phyloP scores from a whole-genome alignment of 192 early-diverging fungal genomes.

The Coemansia javaensis region DNA sequence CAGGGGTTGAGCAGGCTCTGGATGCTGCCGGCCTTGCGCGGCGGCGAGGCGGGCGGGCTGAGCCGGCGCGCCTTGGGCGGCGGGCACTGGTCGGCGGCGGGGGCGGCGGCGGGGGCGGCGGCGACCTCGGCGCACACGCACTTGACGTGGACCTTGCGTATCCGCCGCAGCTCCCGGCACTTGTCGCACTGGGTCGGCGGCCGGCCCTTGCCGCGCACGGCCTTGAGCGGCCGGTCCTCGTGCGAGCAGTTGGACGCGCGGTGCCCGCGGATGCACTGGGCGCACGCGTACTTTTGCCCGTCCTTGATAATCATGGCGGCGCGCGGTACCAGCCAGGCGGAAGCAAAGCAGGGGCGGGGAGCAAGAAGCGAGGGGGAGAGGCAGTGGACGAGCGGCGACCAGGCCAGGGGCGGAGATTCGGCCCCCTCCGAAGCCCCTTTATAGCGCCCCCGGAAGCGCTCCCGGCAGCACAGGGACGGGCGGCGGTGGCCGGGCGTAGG shows the following conservation, averaged over 20 bases:
- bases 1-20: slow-evolving; percentile 50
- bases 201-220: slow-evolving; percentile 64
- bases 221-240: slow-evolving; percentile 54
- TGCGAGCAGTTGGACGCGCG: slow-evolving; percentile 46
- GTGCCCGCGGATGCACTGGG: slow-evolving; percentile 49
- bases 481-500: too few species aligned
- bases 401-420: too few species aligned
- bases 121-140: slow-evolving; percentile 58
- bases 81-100: neutral
- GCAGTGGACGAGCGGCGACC: too few species aligned
- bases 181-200: slow-evolving; percentile 67
- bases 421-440: too few species aligned
- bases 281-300: slow-evolving; percentile 45
- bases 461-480: too few species aligned
- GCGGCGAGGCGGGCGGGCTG: neutral
- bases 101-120: neutral
- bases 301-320: slow-evolving; percentile 34
- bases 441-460: too few species aligned
- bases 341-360: too few species aligned
- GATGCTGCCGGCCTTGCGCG: slow-evolving; percentile 18
- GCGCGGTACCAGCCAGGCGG: too few species aligned
- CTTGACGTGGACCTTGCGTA: slow-evolving; percentile 62
- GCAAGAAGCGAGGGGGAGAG: too few species aligned
- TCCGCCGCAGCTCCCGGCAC: slow-evolving; percentile 65
- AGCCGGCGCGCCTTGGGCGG: neutral